Percentiles rank a stretch among this genome's conserved stretches.
Conservation (phyloP, 345 rosid genomes). For the Cardamine chenopodiifolia region DNA sequence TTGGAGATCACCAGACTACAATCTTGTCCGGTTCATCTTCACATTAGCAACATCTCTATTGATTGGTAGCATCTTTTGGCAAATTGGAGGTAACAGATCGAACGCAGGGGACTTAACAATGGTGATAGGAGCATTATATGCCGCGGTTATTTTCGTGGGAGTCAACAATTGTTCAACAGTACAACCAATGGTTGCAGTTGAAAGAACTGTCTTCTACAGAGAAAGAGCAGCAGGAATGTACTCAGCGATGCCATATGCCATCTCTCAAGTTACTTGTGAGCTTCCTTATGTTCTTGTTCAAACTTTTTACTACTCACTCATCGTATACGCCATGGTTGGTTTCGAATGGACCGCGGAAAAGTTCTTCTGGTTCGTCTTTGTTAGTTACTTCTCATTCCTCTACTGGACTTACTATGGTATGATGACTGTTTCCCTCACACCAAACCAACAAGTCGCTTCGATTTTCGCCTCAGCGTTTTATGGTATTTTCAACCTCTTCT, state of each 20-base stretch:
- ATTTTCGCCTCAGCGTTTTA: slow-evolving; percentile 77
- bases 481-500: slow-evolving; percentile 73
- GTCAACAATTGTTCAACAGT: slow-evolving; percentile 69
- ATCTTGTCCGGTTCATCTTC: slow-evolving; percentile 57
- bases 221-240: slow-evolving; percentile 57
- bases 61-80: slow-evolving; percentile 65
- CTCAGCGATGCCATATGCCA: slow-evolving; percentile 39
- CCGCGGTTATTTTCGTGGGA: slow-evolving; percentile 57
- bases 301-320: slow-evolving; percentile 57
- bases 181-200: slow-evolving; percentile 63
- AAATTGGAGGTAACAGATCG: slow-evolving; percentile 52
- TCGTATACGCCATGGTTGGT: slow-evolving; percentile 77
- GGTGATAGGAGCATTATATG: slow-evolving; percentile 70
- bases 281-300: slow-evolving; percentile 70
- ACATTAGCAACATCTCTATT: slow-evolving; percentile 52
- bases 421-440: slow-evolving; percentile 88
- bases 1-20: slow-evolving; percentile 76
- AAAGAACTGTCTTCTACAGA: slow-evolving; percentile 71
- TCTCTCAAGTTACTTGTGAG: slow-evolving; percentile 63
- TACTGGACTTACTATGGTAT: slow-evolving; percentile 93
- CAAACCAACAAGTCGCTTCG: slow-evolving; percentile 80
- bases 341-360: slow-evolving; percentile 71
- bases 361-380: slow-evolving; percentile 75
- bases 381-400: slow-evolving; percentile 81
- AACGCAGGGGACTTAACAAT: slow-evolving; percentile 49